phyloP scores from a whole-genome alignment of 2,329 filamentous ascomycete genomes.

The Madurella fahalii region DNA sequence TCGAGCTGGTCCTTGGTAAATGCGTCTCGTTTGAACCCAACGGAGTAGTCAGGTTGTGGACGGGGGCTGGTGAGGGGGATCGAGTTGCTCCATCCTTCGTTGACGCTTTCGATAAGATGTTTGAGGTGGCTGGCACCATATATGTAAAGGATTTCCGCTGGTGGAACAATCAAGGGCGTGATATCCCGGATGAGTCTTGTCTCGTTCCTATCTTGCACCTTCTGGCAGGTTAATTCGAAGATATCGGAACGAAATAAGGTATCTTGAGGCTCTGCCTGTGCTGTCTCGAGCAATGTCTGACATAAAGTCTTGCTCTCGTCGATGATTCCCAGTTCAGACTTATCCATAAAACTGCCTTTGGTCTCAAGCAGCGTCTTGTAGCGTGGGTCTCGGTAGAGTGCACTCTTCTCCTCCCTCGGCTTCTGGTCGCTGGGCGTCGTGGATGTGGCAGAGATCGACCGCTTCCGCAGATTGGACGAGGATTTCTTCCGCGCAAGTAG shows the following conservation, averaged over 20 bases:
- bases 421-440: slow-evolving; percentile 37
- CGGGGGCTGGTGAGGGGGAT: slow-evolving; percentile 34
- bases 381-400: slow-evolving; percentile 33
- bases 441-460: slow-evolving; percentile 18
- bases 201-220: slow-evolving; percentile 31
- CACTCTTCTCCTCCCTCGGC: slow-evolving; percentile 33
- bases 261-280: slow-evolving; percentile 29
- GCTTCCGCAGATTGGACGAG: slow-evolving; percentile 14
- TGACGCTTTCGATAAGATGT: slow-evolving; percentile 9
- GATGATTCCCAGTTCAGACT: slow-evolving; percentile 31
- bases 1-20: slow-evolving; percentile 41
- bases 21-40: slow-evolving; percentile 38
- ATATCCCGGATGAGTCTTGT: slow-evolving; percentile 33
- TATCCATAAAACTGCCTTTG: slow-evolving; percentile 39
- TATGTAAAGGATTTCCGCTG: slow-evolving; percentile 30
- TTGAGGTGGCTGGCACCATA: slow-evolving; percentile 29
- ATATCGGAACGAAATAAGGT: slow-evolving; percentile 34
- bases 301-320: slow-evolving; percentile 31
- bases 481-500: slow-evolving; percentile 13
- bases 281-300: slow-evolving; percentile 15
- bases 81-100: slow-evolving; percentile 35
- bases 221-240: slow-evolving; percentile 32
- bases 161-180: slow-evolving; percentile 32
- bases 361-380: slow-evolving; percentile 37
- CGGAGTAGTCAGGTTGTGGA: slow-evolving; percentile 43